These are phyloP conservation scores for Oxytropis ochrocephala DNA, from an alignment of 306 rosid species.

Conservation along the genomic window DNA sequence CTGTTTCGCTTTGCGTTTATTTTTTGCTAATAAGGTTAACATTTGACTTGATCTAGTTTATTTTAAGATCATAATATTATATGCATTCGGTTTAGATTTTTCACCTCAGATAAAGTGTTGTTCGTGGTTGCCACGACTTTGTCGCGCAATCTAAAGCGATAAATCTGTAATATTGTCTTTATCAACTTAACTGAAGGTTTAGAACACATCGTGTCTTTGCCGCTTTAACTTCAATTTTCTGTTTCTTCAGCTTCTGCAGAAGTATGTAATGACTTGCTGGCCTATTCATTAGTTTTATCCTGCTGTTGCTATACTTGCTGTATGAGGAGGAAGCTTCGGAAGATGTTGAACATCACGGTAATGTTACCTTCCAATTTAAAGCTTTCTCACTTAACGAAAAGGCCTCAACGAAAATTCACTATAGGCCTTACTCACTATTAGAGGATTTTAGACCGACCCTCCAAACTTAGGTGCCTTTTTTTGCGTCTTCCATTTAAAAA, in stretches of 20 bases:
- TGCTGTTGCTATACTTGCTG: constrained; percentile 98
- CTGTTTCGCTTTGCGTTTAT: not conserved
- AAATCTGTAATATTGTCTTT: too few species aligned
- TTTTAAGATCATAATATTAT: not conserved
- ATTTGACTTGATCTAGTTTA: not conserved
- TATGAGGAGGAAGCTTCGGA: constrained; percentile 84
- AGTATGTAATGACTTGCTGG: constrained; percentile 88
- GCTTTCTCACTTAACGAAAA: too few species aligned
- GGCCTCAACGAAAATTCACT: too few species aligned
- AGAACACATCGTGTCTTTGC: too few species aligned
- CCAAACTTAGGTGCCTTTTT: not conserved
- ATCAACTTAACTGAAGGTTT: too few species aligned
- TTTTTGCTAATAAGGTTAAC: not conserved
- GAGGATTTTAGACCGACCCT: too few species aligned
- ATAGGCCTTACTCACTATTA: too few species aligned
- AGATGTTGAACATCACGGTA: constrained; percentile 76
- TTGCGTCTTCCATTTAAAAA: not conserved
- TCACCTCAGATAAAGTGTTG: not conserved
- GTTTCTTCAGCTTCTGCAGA: constrained; percentile 69
- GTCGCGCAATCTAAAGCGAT: too few species aligned
- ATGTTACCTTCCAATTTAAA: not conserved
- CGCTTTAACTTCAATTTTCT: not conserved
- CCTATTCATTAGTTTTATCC: constrained; percentile 72
- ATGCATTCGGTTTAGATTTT: not conserved
- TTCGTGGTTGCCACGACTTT: not conserved